Conservation (phyloP, 1,139 yeast species). For the Martiniozyma asiatica region DNA sequence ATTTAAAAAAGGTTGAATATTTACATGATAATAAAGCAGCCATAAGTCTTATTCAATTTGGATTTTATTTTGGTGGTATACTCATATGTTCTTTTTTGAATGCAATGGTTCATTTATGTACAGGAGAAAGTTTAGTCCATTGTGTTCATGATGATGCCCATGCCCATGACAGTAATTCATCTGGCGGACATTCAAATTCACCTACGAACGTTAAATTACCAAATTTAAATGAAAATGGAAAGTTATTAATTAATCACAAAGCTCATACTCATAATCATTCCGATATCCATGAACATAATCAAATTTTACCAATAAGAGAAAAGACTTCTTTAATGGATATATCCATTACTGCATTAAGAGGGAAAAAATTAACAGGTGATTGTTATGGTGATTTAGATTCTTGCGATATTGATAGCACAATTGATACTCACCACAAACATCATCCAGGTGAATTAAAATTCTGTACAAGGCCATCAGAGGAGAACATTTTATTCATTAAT, state of each 20-base stretch:
- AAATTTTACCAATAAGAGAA: constrained; percentile 5
- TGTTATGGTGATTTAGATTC: constrained; percentile 21
- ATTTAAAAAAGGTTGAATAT: constrained; percentile 24
- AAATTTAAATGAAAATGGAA: no score
- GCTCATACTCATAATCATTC: constrained; percentile 5
- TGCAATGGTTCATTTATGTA: constrained; percentile 51
- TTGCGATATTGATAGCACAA: constrained; percentile 15
- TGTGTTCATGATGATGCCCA: constrained; percentile 53
- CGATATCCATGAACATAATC: neutral
- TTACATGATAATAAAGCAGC: constrained; percentile 15
- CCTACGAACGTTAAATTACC: no score
- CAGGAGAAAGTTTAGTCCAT: constrained; percentile 77
- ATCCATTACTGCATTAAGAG: constrained; percentile 20
- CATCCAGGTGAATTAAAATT: constrained; percentile 16
- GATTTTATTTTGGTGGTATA: constrained; percentile 50
- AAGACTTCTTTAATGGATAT: constrained; percentile 20
- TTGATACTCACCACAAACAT: constrained; percentile 8
- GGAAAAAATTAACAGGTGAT: constrained; percentile 18
- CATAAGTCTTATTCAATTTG: constrained; percentile 23
- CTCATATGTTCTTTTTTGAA: constrained; percentile 49
- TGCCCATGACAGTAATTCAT: constrained; percentile 3
- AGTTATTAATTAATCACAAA: no score
- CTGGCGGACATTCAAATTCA: no score
- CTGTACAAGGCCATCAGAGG: constrained; percentile 22
- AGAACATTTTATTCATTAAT: constrained; percentile 20